These are phyloP conservation scores for Neofusicoccum laricinum DNA, from an alignment of 2,329 filamentous ascomycete species.

Conservation along the genomic window DNA sequence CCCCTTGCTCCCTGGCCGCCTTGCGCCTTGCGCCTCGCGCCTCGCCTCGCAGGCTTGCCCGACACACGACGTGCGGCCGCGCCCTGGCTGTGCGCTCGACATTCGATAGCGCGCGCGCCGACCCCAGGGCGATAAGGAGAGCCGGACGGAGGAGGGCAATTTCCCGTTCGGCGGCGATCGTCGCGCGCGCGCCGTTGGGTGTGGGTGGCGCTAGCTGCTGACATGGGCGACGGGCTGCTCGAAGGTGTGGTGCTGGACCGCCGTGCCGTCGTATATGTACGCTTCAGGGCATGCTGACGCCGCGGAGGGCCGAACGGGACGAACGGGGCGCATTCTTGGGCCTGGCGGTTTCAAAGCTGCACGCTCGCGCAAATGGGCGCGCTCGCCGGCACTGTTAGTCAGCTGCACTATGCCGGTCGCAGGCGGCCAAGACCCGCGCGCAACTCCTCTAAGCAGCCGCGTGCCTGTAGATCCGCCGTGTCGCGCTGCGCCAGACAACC, in stretches of 20 bases:
- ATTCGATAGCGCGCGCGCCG: constrained; percentile 5
- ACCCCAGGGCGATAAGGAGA: background rate
- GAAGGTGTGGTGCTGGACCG: background rate
- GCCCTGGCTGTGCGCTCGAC: constrained; percentile 8
- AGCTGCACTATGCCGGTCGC: background rate
- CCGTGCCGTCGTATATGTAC: background rate
- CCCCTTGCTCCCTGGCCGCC: background rate
- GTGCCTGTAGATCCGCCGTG: constrained; percentile 3
- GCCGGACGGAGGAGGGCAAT: background rate
- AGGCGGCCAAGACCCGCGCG: background rate
- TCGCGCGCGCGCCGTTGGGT: background rate
- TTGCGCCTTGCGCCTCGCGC: background rate
- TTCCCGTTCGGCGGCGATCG: background rate
- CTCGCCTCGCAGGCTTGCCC: background rate
- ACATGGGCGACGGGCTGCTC: no score
- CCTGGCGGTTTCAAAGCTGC: constrained; percentile 2
- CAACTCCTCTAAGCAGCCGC: background rate
- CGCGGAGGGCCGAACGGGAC: background rate
- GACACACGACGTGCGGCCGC: background rate
- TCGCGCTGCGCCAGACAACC: constrained; percentile 4
- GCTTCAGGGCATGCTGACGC: background rate
- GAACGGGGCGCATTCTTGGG: background rate
- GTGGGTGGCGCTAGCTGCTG: background rate
- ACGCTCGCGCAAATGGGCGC: background rate
- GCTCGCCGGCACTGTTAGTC: background rate